phyloP scores from a whole-genome alignment of 2,329 filamentous ascomycete species.

The Neonectria neomacrospora region DNA sequence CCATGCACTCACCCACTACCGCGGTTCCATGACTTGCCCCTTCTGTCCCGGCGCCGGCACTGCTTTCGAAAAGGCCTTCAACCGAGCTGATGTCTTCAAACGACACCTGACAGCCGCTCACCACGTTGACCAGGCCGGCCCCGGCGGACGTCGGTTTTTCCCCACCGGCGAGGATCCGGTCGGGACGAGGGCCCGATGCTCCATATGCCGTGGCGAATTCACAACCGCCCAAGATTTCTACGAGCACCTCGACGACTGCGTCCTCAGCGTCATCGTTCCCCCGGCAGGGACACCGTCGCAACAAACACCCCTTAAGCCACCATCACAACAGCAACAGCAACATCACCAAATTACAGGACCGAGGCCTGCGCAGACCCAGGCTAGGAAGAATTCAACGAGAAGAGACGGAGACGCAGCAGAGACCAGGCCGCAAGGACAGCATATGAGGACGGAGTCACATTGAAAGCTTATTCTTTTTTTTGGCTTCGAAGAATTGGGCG shows the following conservation, averaged over 20 bases:
- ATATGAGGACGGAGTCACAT: conserved; percentile 27
- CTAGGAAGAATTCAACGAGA: conserved; percentile 9
- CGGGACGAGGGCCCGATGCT: conserved; percentile 81
- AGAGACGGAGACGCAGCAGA: conserved; percentile 25
- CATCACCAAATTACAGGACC: conserved; percentile 12
- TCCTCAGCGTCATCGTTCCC: conserved; percentile 68
- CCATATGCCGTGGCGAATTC: conserved; percentile 85
- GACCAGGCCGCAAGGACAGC: conserved; percentile 28
- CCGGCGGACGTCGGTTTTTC: conserved; percentile 70
- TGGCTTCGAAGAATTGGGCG: neutral
- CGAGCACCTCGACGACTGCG: conserved; percentile 84
- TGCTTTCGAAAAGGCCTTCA: conserved; percentile 93
- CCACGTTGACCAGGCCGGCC: conserved; percentile 91
- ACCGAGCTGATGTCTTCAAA: conserved; percentile 97
- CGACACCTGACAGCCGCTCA: conserved; percentile 93
- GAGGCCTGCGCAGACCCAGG: neutral
- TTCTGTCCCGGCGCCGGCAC: conserved; percentile 93
- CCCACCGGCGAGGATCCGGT: conserved; percentile 33
- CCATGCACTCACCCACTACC: conserved; percentile 96
- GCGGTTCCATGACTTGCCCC: conserved; percentile 96
- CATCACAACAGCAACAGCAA: conserved; percentile 8
- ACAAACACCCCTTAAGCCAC: conserved; percentile 12
- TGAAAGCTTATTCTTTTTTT: conserved; percentile 11
- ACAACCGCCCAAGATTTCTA: conserved; percentile 94
- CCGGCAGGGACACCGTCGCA: conserved; percentile 9